Conservation (phyloP, 2,329 filamentous ascomycete species). For the Emergomyces orientalis region DNA sequence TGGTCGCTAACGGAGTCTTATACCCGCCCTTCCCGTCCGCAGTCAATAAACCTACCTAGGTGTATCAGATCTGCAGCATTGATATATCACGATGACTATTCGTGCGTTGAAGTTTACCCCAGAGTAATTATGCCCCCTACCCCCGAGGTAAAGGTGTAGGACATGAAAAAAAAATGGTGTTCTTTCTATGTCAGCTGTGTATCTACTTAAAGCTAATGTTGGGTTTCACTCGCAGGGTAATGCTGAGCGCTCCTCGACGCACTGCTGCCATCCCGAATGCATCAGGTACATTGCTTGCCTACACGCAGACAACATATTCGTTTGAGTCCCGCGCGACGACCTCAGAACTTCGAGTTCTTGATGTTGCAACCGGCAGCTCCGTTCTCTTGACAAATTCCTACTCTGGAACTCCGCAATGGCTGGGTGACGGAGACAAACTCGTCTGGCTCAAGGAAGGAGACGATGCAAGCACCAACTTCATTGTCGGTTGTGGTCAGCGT, state of each 20-base stretch:
- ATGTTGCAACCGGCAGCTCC: conserved; percentile 34
- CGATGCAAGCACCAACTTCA: conserved; percentile 40
- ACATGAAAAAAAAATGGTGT: background rate
- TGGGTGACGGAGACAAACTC: conserved; percentile 35
- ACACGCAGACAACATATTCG: conserved; percentile 42
- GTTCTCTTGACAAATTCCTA: conserved; percentile 36
- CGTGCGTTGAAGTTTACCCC: conserved; percentile 35
- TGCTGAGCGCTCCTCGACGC: conserved; percentile 40
- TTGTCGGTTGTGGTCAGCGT: conserved; percentile 35
- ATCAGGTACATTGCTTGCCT: conserved; percentile 39
- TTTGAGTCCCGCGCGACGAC: conserved; percentile 41
- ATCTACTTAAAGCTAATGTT: conserved; percentile 1
- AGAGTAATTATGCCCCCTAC: conserved; percentile 24
- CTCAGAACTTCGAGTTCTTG: conserved; percentile 39
- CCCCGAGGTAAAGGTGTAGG: background rate
- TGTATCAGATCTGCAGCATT: background rate
- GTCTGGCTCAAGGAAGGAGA: conserved; percentile 39
- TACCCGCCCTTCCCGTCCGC: background rate
- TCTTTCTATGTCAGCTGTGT: background rate
- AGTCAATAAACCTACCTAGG: background rate
- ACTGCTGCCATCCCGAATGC: conserved; percentile 38
- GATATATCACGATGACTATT: conserved; percentile 29
- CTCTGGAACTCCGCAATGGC: conserved; percentile 40
- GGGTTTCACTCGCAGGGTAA: conserved; percentile 27
- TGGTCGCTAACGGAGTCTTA: too few relatives aligned